Evolutionary conservation across 768 basidiomycete genomes (phyloP).

Genomic region (Boletus pseudopeckii): DNA sequence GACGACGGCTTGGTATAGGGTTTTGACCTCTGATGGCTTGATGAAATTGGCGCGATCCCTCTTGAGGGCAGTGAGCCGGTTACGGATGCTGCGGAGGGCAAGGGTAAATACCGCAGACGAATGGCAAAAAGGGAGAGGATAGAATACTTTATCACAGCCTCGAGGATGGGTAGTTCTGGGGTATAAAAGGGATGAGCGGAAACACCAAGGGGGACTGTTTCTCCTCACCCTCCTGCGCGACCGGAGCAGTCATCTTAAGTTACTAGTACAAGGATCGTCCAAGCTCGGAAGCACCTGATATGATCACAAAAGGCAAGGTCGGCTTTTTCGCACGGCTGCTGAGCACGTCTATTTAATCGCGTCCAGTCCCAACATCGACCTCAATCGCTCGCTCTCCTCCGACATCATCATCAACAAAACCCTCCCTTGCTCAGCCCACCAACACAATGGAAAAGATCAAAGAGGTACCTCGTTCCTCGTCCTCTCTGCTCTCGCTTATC

Average conservation of each 20-base stretch:
- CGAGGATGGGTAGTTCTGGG: constrained; percentile 88
- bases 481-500: background rate
- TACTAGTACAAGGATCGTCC: background rate
- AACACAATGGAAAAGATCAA: constrained; percentile 47
- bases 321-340: constrained; percentile 34
- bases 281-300: constrained; percentile 10
- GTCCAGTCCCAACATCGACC: constrained; percentile 17
- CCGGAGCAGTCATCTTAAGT: constrained; percentile 56
- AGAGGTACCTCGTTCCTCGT: constrained; percentile 30
- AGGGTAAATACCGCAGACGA: constrained; percentile 18
- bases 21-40: constrained; percentile 88
- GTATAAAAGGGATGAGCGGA: constrained; percentile 21
- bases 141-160: constrained; percentile 82
- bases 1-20: constrained; percentile 88
- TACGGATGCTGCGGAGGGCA: constrained; percentile 68
- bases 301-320: constrained; percentile 35
- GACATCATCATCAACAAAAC: constrained; percentile 1
- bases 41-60: constrained; percentile 91
- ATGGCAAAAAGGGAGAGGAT: constrained; percentile 13
- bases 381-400: constrained; percentile 6
- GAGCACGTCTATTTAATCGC: constrained; percentile 19
- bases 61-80: constrained; percentile 91
- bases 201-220: background rate
- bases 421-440: constrained; percentile 4
- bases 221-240: constrained; percentile 74